A percentile compares a stretch with the other conserved stretches of the same genome.
Evolutionary conservation across 1,284 basidiomycete genomes (phyloP).

Genomic region (Coniophora puteana): DNA sequence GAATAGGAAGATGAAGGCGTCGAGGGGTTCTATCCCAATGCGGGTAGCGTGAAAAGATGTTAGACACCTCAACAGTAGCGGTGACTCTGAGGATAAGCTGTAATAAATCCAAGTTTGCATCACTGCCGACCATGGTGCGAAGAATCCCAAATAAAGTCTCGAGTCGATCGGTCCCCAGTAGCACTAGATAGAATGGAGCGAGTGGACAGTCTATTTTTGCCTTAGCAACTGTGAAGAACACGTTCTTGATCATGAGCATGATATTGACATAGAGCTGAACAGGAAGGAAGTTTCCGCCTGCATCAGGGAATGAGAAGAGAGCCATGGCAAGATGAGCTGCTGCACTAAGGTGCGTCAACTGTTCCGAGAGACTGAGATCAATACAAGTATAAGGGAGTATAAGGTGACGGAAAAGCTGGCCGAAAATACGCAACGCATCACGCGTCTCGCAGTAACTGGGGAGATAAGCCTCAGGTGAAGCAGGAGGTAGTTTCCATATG

Average conservation of each 20-base stretch:
- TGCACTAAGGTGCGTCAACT: conserved; percentile 10
- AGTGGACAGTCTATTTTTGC: conserved; percentile 16
- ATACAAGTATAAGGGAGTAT: conserved; percentile 9
- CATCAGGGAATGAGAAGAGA: conserved; percentile 11
- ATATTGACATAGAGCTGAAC: conserved; percentile 14
- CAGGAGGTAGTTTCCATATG: conserved; percentile 2
- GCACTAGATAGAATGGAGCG: conserved; percentile 18
- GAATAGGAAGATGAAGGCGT: background rate
- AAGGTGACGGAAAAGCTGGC: conserved; percentile 3
- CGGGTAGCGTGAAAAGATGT: conserved; percentile 16
- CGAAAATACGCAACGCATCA: background rate
- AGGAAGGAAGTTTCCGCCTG: conserved; percentile 6
- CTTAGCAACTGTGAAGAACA: conserved; percentile 22
- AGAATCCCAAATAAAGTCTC: conserved; percentile 17
- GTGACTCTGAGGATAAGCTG: conserved; percentile 14
- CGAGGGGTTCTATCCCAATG: conserved; percentile 12
- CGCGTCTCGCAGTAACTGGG: too few relatives aligned
- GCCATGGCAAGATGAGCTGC: conserved; percentile 10
- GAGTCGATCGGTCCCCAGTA: conserved; percentile 19
- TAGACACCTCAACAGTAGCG: conserved; percentile 9
- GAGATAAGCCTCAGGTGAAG: background rate
- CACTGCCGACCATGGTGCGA: conserved; percentile 16
- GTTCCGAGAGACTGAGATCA: conserved; percentile 12
- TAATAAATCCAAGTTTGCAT: conserved; percentile 16
- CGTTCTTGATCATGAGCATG: too few relatives aligned